A percentile compares a stretch with the other conserved stretches of the same genome.
These are phyloP conservation scores for Paramecium tetraurelia DNA, from an alignment of 73 alveolate species.

Conservation along the genomic window DNA sequence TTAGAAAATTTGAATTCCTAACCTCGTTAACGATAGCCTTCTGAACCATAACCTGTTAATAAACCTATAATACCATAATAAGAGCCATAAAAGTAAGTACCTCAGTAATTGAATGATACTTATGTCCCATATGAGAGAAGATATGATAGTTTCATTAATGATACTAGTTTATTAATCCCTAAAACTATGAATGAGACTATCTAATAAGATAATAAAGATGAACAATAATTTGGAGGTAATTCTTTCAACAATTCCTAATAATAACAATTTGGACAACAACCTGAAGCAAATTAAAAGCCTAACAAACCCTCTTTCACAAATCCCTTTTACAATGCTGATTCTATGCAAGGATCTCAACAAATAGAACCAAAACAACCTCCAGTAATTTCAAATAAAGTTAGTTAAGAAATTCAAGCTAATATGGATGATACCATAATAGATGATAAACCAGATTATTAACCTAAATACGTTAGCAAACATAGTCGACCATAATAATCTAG, in stretches of 20 bases:
- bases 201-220: background rate
- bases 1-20: background rate
- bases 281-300: background rate
- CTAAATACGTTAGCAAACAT: background rate
- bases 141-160: slow-evolving; percentile 38
- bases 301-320: background rate
- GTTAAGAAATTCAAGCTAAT: background rate
- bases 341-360: background rate
- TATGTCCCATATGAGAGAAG: background rate
- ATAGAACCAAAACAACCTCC: background rate
- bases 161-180: background rate
- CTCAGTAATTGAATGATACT: background rate
- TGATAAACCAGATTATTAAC: slow-evolving; percentile 9
- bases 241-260: background rate
- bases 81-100: background rate
- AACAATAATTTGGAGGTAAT: slow-evolving; percentile 6
- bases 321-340: background rate
- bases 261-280: background rate
- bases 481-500: background rate
- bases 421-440: slow-evolving; percentile 9
- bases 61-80: background rate
- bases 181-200: background rate
- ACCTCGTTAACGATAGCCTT: background rate
- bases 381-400: background rate
- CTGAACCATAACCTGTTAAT: background rate